Base-by-base conservation (phyloP, 257 asterid species). In the Orobanche coerulescens region DNA sequence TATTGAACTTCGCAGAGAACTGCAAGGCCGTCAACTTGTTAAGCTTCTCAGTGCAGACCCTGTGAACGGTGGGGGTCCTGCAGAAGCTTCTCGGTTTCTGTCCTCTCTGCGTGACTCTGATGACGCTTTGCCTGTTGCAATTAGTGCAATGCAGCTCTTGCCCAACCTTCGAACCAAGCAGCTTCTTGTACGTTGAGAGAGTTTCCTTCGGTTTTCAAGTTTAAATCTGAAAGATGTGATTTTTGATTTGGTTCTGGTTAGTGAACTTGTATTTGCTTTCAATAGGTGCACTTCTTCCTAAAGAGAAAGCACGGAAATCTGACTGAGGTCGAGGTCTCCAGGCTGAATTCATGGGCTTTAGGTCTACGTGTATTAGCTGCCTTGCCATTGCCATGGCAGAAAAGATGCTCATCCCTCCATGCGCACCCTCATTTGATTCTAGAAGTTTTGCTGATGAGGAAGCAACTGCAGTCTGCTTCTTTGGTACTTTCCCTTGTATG, bases 81-180 rank as follows among this genome's bases (percentile, higher is more conserved):
- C 98, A 34, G 98, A 86, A 82, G 98, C 98, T 58, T 92, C 98
- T 25, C 95, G 98, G 53, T 92, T 92, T 78, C 94, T 92, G 63
- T 88, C 96, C 54, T 84, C 95, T 57, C 78, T 92, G 22, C 94
- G 88, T 33, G 95, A 88, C 71, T 71, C 94, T 73, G 94, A 85
- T 55, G 98, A 92, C 79, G 96, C 96, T 75, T 73, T 92, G 73
- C 95, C 98, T 26, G 98, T 88, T 69, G 98, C 98, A 70, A 88
- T 92, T 79, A 86, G 96, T 73, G 95, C 98, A 68, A 92, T 92
- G 98, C 96, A 92, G 80, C 96, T 88, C 71, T 73, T 92, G 76
- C 98, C 98, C 69, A 81, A 86, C 63, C 95, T 92, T 65, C 82
- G 93, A 63, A 88, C 98, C 71, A 92, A 92, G 76, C 98, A 92